Percentiles rank a stretch among this genome's conserved stretches.
Evolutionary conservation across 805 yeast species (phyloP).

Genomic region (Teunomyces stri): DNA sequence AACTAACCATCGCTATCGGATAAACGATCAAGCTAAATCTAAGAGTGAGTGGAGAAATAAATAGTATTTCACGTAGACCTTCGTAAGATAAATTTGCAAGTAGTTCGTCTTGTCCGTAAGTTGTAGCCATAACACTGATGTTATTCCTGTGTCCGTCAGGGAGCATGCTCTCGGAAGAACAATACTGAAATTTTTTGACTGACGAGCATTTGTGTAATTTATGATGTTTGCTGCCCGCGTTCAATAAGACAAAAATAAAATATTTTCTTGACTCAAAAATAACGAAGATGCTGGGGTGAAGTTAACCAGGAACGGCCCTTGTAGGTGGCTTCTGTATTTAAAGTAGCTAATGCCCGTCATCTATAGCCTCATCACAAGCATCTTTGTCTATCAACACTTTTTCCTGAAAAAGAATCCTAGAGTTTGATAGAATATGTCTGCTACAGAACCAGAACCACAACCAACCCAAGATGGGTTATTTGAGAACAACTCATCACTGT

Average conservation of each 20-base stretch:
- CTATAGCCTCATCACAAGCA: background rate
- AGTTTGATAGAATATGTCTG: background rate
- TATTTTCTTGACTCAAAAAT: background rate
- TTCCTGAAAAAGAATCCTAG: background rate
- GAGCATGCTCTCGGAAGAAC: background rate
- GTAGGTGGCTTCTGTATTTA: background rate
- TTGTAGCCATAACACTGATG: too few species aligned
- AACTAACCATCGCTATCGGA: background rate
- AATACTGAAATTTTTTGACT: background rate
- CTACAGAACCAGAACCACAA: background rate
- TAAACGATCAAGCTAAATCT: background rate
- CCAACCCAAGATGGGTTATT: conserved; percentile 13
- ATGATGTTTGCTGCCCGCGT: conserved; percentile 3
- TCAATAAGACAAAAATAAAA: background rate
- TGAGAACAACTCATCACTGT: conserved; percentile 12
- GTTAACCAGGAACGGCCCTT: background rate
- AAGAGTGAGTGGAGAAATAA: background rate
- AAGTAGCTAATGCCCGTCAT: background rate
- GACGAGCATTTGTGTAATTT: background rate
- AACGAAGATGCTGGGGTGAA: background rate
- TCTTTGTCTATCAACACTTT: background rate
- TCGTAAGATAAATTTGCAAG: background rate
- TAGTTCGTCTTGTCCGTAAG: too few species aligned
- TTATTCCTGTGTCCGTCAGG: too few species aligned
- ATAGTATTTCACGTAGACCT: too few species aligned